Conservation (phyloP, 2,329 filamentous ascomycete genomes). For the Orbilia brochopaga region DNA sequence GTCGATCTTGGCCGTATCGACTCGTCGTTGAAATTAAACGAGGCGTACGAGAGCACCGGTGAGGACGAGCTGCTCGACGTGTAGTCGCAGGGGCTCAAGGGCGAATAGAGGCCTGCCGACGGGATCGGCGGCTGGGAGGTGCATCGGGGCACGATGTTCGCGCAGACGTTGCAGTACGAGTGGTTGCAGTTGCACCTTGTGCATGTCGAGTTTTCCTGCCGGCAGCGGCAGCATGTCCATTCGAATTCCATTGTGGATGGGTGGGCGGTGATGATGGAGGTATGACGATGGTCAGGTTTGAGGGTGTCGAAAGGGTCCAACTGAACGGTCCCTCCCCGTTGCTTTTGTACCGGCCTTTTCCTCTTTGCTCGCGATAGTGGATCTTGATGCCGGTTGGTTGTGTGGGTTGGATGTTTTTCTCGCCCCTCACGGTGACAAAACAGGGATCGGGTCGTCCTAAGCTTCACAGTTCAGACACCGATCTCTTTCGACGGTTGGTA, state of each 20-base stretch:
- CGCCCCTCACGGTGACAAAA: not conserved
- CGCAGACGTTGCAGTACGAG: constrained; percentile 49
- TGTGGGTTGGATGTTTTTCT: not conserved
- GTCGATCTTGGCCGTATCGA: constrained; percentile 42
- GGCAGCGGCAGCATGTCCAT: constrained; percentile 50
- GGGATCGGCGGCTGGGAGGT: constrained; percentile 32
- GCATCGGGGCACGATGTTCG: constrained; percentile 41
- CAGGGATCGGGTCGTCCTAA: not conserved
- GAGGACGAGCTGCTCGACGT: constrained; percentile 42
- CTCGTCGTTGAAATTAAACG: constrained; percentile 31
- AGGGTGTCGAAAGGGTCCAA: constrained; percentile 26
- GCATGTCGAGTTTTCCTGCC: constrained; percentile 47
- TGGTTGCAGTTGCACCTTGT: constrained; percentile 49
- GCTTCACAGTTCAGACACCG: constrained; percentile 9
- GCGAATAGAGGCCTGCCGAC: constrained; percentile 23
- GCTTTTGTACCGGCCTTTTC: constrained; percentile 7
- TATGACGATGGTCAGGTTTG: not conserved
- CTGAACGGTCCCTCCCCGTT: constrained; percentile 37
- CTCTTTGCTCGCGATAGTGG: not conserved
- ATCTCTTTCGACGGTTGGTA: constrained; percentile 22
- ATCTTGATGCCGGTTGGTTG: not conserved
- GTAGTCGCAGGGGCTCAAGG: constrained; percentile 34
- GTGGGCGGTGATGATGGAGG: not conserved
- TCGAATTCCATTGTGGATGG: constrained; percentile 45
- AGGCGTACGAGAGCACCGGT: constrained; percentile 38